Conservation (phyloP, 345 rosid genomes). For the Schrenkiella parvula region DNA sequence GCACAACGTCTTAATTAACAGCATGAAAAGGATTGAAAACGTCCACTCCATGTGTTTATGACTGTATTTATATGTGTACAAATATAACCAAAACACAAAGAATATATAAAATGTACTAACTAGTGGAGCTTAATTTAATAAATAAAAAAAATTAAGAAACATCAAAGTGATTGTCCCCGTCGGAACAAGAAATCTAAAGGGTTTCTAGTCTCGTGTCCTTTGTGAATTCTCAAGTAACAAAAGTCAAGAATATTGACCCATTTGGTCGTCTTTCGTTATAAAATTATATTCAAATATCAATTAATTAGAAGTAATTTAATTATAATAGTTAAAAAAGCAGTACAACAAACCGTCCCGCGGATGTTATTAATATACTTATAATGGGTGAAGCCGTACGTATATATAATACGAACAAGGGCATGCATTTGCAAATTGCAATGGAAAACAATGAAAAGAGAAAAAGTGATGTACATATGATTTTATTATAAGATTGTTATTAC, state of each 20-base stretch:
- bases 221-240: conserved; percentile 32
- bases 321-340: background rate
- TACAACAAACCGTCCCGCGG: conserved; percentile 5
- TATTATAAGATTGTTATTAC: conserved; percentile 11
- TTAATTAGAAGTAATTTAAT: conserved; percentile 19
- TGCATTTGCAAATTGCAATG: conserved; percentile 9
- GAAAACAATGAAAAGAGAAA: background rate
- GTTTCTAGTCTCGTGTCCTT: conserved; percentile 24
- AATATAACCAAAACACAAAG: conserved; percentile 1
- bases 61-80: conserved; percentile 15
- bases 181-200: conserved; percentile 31
- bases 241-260: conserved; percentile 37
- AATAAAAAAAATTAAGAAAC: background rate
- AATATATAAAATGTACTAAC: conserved; percentile 4
- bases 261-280: conserved; percentile 22
- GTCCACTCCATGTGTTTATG: conserved; percentile 29
- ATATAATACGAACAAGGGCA: background rate
- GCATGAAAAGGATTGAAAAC: conserved; percentile 30
- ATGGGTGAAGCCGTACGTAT: conserved; percentile 13
- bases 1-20: conserved; percentile 7
- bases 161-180: conserved; percentile 26
- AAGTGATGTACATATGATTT: conserved; percentile 11
- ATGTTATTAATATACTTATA: background rate
- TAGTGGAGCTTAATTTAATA: conserved; percentile 8
- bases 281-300: conserved; percentile 18